Percentiles rank a stretch among this genome's conserved stretches.
phyloP scores from a whole-genome alignment of 140 eudicot genomes.

The Bidens hawaiensis region DNA sequence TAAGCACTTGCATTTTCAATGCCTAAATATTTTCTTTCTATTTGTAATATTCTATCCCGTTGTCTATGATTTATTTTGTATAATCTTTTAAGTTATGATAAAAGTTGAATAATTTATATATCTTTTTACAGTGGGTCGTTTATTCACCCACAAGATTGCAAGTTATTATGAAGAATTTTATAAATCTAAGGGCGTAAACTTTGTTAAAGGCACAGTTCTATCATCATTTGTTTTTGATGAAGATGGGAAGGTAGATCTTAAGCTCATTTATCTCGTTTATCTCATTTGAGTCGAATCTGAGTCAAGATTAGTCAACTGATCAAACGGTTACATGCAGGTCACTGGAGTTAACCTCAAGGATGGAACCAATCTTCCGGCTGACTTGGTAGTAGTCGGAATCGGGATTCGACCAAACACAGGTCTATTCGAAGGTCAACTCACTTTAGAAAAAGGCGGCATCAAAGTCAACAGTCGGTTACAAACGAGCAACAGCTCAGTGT shows the following conservation, averaged over 20 bases:
- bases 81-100: background rate
- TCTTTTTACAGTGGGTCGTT: conserved; percentile 73
- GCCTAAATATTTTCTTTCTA: background rate
- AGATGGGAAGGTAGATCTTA: conserved; percentile 64
- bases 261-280: conserved; percentile 2
- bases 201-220: conserved; percentile 89
- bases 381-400: conserved; percentile 83
- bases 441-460: conserved; percentile 89
- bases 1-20: conserved; percentile 33
- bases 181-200: conserved; percentile 76
- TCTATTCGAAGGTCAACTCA: conserved; percentile 87
- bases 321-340: conserved; percentile 40
- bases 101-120: background rate
- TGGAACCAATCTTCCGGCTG: conserved; percentile 74
- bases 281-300: background rate
- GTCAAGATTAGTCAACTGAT: background rate
- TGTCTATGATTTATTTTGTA: background rate
- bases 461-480: conserved; percentile 77
- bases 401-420: conserved; percentile 95
- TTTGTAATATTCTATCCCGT: background rate
- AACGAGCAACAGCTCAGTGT: conserved; percentile 78
- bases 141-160: conserved; percentile 91
- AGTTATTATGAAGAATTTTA: conserved; percentile 83
- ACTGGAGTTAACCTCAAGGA: conserved; percentile 80
- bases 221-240: conserved; percentile 72